Base-by-base conservation (phyloP, 1,139 yeast genomes). In the Schwanniomyces etchellsii region DNA sequence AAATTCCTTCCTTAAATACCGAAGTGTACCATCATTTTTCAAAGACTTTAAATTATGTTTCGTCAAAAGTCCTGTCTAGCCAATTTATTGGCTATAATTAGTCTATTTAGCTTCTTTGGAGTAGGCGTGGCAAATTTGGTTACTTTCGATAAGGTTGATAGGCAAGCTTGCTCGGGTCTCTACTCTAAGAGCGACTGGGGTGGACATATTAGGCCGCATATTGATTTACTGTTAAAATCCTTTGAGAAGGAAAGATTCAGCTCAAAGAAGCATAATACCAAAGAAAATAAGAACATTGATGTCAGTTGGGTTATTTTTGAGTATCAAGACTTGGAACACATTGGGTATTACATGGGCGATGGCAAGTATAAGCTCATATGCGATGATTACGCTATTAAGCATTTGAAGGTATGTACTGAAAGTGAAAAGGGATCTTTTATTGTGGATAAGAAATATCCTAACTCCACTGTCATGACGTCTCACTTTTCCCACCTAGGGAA, bases 111-210 rank as follows among this genome's bases (percentile, higher is more conserved):
- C n/a, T 18, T 7, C n/a, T 18, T 7, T 18, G n/a, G n/a, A n/a
- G n/a, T n/a, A n/a, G n/a, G n/a, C n/a, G n/a, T 44, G 4, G 80
- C 79, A 27, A 76, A 77, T 43, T 58, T 59, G 40, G 78, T 69
- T 30, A 46, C 47, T 16, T 63, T 82, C 39, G 70, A 72, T 31
- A 56, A 69, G 11, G 52, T 55, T 5, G 45, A 54, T 29, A 66
- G 81, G 14, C 93, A 84, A 48, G 76, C 76, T 17, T 91, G 98
- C 55, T 72, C 89, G 7, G 98, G 98, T 24, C 78, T 91, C 74
- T 91, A 89, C 57, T 74, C 91, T 32, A 81, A 80, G 45, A 69
- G 76, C 29, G 95, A 89, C 51, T 85, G 95, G 91, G 83, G 86
- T 29, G 97, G 97, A 26, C 67, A 73, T 23, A 54, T 59, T 9